Conservation (phyloP, 331 rosid species). For the Quercus tomentella region DNA sequence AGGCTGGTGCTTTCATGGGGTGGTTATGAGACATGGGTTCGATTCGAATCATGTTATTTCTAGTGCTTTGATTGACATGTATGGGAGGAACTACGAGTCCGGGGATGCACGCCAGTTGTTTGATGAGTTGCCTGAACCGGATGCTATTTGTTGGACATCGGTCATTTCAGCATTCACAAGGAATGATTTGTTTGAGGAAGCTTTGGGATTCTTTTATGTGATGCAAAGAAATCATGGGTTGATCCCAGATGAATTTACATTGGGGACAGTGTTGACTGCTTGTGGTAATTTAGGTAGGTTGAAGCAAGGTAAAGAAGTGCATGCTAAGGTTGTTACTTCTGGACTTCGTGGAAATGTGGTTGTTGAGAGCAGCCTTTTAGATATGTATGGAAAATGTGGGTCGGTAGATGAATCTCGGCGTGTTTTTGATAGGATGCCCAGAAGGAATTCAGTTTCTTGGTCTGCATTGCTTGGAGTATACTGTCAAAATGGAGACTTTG, state of each 20-base stretch:
- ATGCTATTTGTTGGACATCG: constrained; percentile 69
- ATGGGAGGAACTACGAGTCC: constrained; percentile 49
- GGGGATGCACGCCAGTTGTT: constrained; percentile 56
- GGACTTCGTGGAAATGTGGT: constrained; percentile 67
- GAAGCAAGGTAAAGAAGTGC: constrained; percentile 69
- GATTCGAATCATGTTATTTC: constrained; percentile 40
- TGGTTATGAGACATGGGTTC: constrained; percentile 53
- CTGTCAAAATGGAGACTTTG: constrained; percentile 67
- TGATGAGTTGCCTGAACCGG: constrained; percentile 63
- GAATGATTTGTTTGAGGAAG: constrained; percentile 61
- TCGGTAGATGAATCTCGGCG: constrained; percentile 34
- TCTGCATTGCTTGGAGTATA: constrained; percentile 77
- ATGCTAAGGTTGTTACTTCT: constrained; percentile 51
- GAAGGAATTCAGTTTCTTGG: constrained; percentile 69
- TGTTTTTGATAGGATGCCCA: constrained; percentile 65
- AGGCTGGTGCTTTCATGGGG: constrained; percentile 59
- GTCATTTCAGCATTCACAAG: constrained; percentile 59
- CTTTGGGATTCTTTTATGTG: constrained; percentile 42
- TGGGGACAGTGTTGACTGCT: constrained; percentile 70
- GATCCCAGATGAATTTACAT: constrained; percentile 66
- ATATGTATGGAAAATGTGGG: constrained; percentile 95
- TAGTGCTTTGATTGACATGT: constrained; percentile 71
- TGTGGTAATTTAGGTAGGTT: constrained; percentile 69
- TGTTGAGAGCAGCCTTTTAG: constrained; percentile 86
- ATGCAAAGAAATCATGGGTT: constrained; percentile 50